Base-by-base conservation (phyloP, 2,329 filamentous ascomycete genomes). In the Kalaharituber pfeilii region DNA sequence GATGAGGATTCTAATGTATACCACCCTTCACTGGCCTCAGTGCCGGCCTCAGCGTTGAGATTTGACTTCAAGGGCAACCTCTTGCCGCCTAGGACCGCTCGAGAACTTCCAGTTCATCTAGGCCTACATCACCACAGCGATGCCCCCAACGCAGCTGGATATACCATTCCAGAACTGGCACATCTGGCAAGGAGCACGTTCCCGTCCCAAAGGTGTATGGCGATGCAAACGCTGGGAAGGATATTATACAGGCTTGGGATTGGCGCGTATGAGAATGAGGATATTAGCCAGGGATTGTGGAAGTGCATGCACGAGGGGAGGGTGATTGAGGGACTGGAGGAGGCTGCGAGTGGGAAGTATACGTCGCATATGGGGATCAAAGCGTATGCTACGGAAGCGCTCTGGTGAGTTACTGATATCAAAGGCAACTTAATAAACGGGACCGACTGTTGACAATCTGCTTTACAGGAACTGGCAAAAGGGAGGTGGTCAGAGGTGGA, bases 71-170 rank as follows among this genome's bases (percentile, higher is more conserved):
- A 75, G 51, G 91, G 89, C 58, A 75, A 76, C 0, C 74, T 98
- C 2, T 74, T 98, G 11, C 79, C 89, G 0, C 91, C 91, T 0
- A 75, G 79, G 50, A 76, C 79, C 29, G 80, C 86, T 25, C 75
- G 87, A 53, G 73, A 77, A 1, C 80, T 96, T 25, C 84, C 89
- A 4, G 78, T 79, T 1, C 81, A 79, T 11, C 78, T 82, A 56
- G 91, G 91, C 0, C 75, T 98, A 13, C 91, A 98, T 67, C 89
- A 98, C 67, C 91, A 98, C 67, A 87, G 84, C 59, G 80, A 88
- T 56, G 88, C 89, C 1, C 91, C 91, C 15, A 86, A 94, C 68
- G 86, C 88, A 1, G 91, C 91, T 0, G 91, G 91, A 0, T 98
- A 98, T 69, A 96, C 91, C 0, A 77, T 98, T 27, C 79, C 80